These are phyloP conservation scores for Primulina eburnea DNA, from an alignment of 257 asterid species.

Conservation along the genomic window DNA sequence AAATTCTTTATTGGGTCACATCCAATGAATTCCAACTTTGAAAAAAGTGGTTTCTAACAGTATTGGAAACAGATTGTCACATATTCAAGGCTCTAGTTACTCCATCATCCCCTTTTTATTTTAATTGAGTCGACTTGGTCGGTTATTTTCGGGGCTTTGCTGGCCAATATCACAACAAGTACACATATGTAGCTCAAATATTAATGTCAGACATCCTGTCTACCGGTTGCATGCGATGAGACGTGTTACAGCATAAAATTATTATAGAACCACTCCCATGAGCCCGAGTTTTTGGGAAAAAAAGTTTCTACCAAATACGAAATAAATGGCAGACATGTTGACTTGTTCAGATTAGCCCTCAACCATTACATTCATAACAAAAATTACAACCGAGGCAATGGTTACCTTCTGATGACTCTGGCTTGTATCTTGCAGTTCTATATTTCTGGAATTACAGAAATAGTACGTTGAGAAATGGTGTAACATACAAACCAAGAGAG, in stretches of 20 bases:
- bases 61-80: not conserved
- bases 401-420: constrained; percentile 73
- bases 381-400: constrained; percentile 17
- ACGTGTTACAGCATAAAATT: not conserved
- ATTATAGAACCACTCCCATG: not conserved
- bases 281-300: not conserved
- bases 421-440: constrained; percentile 77
- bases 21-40: not conserved
- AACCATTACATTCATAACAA: not conserved
- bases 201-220: not conserved
- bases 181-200: not conserved
- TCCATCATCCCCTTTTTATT: not conserved
- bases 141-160: not conserved
- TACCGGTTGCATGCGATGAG: not conserved
- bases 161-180: not conserved
- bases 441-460: constrained; percentile 56
- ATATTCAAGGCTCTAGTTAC: not conserved
- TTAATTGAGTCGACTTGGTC: not conserved
- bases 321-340: not conserved
- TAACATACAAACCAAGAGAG: not conserved
- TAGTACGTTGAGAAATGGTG: not conserved
- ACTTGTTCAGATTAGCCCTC: not conserved
- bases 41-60: not conserved
- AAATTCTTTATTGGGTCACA: not conserved
- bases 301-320: not conserved